Evolutionary conservation across 2,329 filamentous ascomycete genomes (phyloP).

Genomic region (Trichophyton schoenleinii): DNA sequence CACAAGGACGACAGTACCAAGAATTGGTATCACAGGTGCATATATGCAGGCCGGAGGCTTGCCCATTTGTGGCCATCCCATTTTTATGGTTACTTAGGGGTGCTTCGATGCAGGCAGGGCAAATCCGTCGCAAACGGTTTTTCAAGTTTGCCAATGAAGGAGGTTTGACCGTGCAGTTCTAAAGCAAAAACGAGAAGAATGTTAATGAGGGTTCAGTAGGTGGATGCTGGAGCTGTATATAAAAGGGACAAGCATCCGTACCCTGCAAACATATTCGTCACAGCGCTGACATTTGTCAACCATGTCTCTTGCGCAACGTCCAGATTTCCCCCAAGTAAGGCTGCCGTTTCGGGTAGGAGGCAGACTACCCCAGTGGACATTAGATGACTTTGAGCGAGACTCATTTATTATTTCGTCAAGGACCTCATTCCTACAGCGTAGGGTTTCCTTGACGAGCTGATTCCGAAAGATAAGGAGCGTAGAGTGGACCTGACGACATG

Average conservation of each 20-base stretch:
- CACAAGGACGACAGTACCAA: constrained; percentile 80
- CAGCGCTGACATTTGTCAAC: constrained; percentile 74
- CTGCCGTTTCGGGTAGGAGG: not conserved
- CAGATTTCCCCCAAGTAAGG: not conserved
- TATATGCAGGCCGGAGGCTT: constrained; percentile 36
- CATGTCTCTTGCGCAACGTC: constrained; percentile 67
- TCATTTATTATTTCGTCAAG: constrained; percentile 17
- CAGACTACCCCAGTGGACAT: not conserved
- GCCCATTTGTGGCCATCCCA: not conserved
- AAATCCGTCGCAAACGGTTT: constrained; percentile 69
- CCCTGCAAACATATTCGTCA: constrained; percentile 64
- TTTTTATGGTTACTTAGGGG: constrained; percentile 41
- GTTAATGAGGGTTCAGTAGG: too few species aligned
- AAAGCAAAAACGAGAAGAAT: constrained; percentile 6
- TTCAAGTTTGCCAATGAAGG: constrained; percentile 55
- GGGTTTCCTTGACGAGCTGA: constrained; percentile 58
- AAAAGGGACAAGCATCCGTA: constrained; percentile 32
- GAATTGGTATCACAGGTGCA: constrained; percentile 46
- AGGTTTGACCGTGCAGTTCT: constrained; percentile 87
- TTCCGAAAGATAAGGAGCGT: constrained; percentile 67
- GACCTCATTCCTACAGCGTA: constrained; percentile 66
- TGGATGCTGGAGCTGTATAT: too few species aligned
- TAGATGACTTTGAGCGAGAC: not conserved
- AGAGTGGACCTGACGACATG: constrained; percentile 65
- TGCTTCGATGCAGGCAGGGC: constrained; percentile 58